Base-by-base conservation (phyloP, 2,329 filamentous ascomycete species). In the Fusarium kyushuense region DNA sequence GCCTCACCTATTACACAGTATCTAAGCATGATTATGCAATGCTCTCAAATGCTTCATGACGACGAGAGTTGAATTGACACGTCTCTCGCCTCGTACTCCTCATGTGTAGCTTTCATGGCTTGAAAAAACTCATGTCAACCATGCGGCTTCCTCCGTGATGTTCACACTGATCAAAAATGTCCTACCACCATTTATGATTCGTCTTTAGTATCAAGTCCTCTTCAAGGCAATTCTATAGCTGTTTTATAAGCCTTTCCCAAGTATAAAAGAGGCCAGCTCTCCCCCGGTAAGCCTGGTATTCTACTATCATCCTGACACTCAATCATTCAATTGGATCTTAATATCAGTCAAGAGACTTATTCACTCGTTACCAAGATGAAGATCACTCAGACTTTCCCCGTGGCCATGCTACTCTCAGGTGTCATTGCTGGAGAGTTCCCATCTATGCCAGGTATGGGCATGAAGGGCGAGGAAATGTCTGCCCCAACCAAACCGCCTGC, bases 401-500 rank as follows among this genome's bases (percentile, higher is more conserved):
- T 43, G 14, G 32, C 49, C 6, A 29, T 68, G 55, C 46, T 69
- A 8, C n/a, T 63, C 53, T 51, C 46, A 19, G 35, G 49, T 25
- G 65, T 40, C 23, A 35, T 38, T 17, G 40, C 32, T 36, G 61
- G 56, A 38, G 47, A 36, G 14, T 51, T 48, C 12, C 38, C 58
- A 33, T 45, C 49, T 17, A 14, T 42, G 32, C 45, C 41, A 17
- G 23, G 14, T 11, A 19, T 54, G 25, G 23, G 17, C 16, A 19
- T 49, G 25, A 47, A 49, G 36, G 48, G 42, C 8, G 23, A 46
- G 23, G 54, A 40, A 14, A 11, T 51, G 17, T 30, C 47, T 11
- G 30, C 38, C 27, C 54, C 58, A 21, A 76, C 72, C 64, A 80
- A 48, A 13, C 43, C 63, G 29, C 19, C 60, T 38, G 42, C 79